Evolutionary conservation across 1,139 yeast species (phyloP).

Genomic region (Kodamaea fungicola): DNA sequence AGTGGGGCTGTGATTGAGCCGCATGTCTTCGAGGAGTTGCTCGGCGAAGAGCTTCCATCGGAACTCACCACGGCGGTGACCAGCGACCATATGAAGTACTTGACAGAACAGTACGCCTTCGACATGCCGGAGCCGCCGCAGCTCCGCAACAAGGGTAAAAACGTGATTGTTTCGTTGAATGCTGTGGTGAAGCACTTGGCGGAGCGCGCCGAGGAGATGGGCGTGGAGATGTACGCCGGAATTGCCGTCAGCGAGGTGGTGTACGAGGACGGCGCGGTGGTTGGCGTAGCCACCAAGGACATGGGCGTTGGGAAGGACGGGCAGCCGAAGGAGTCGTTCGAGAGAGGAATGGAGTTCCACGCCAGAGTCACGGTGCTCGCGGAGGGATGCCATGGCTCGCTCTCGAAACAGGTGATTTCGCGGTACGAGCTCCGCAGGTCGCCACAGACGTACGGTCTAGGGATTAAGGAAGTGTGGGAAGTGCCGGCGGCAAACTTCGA

Average conservation of each 20-base stretch:
- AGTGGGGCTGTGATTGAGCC: constrained; percentile 97
- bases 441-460: constrained; percentile 91
- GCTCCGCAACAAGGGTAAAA: constrained; percentile 73
- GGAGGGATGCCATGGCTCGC: constrained; percentile 96
- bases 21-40: constrained; percentile 74
- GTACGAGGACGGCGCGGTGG: constrained; percentile 60
- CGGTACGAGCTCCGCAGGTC: constrained; percentile 66
- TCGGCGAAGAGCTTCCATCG: constrained; percentile 78
- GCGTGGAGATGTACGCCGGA: constrained; percentile 91
- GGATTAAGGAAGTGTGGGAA: constrained; percentile 96
- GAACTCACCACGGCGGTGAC: constrained; percentile 74
- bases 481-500: constrained; percentile 81
- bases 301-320: constrained; percentile 79
- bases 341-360: constrained; percentile 95
- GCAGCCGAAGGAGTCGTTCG: constrained; percentile 73
- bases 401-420: constrained; percentile 70
- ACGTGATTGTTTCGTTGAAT: constrained; percentile 80
- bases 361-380: constrained; percentile 85
- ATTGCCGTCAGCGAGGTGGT: constrained; percentile 84
- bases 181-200: constrained; percentile 79
- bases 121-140: constrained; percentile 94
- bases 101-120: constrained; percentile 54
- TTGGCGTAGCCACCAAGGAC: constrained; percentile 92
- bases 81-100: constrained; percentile 64
- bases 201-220: constrained; percentile 87